A percentile compares a stretch with the other conserved stretches of the same genome.
phyloP scores from a whole-genome alignment of 495 filamentous ascomycete genomes.

The Talaromyces liani region DNA sequence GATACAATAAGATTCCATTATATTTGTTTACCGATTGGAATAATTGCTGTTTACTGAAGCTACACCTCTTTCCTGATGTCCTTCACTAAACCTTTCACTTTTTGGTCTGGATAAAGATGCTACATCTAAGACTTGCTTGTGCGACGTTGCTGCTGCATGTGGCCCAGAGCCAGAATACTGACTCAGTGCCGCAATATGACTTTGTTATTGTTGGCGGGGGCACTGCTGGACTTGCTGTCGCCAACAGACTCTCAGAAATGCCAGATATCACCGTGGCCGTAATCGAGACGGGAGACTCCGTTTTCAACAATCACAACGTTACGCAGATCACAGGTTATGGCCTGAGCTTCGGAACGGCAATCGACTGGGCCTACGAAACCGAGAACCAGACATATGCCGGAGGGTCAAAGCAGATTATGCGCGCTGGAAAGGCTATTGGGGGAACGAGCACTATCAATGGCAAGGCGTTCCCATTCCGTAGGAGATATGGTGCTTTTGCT shows the following conservation, averaged over 20 bases:
- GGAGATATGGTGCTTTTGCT: neutral
- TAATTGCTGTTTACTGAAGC: neutral
- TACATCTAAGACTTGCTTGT: neutral
- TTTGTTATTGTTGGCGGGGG: constrained; percentile 47
- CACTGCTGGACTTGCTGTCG: constrained; percentile 45
- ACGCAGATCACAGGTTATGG: constrained; percentile 33
- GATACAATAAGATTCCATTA: neutral
- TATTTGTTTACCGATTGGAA: neutral
- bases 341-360: constrained; percentile 32
- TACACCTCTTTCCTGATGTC: neutral
- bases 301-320: constrained; percentile 41
- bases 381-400: constrained; percentile 34
- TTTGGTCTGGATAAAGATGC: neutral
- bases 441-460: constrained; percentile 50
- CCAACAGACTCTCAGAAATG: constrained; percentile 45
- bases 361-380: constrained; percentile 47
- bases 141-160: neutral
- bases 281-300: constrained; percentile 48
- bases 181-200: constrained; percentile 23
- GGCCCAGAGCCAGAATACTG: neutral
- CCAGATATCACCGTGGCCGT: constrained; percentile 38
- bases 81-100: neutral
- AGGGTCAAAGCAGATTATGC: constrained; percentile 24
- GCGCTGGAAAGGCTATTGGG: constrained; percentile 47
- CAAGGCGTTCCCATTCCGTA: constrained; percentile 8